Evolutionary conservation across 305 asterid species (phyloP).

Genomic region (Rubia balearica): DNA sequence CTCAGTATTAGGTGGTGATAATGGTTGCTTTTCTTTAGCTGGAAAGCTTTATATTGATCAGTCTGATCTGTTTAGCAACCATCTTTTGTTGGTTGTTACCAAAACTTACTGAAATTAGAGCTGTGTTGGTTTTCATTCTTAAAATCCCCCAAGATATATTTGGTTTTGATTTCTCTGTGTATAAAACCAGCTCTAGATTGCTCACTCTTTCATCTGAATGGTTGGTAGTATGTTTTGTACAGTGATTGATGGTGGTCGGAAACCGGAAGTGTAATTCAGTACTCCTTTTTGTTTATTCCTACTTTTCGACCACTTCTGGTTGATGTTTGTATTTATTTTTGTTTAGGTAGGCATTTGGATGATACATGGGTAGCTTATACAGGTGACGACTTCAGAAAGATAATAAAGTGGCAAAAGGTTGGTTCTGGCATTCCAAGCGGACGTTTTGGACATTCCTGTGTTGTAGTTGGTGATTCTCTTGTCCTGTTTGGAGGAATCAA

Average conservation of each 20-base stretch:
- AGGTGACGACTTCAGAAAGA: conserved; percentile 39
- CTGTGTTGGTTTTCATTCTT: neutral
- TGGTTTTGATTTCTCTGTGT: neutral
- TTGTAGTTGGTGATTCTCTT: conserved; percentile 44
- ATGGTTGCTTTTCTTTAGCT: neutral
- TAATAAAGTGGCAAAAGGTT: conserved; percentile 61
- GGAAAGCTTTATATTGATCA: neutral
- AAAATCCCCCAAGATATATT: neutral
- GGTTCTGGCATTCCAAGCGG: conserved; percentile 71
- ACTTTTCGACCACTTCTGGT: conserved; percentile 6
- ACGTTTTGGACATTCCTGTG: conserved; percentile 86
- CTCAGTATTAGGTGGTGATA: neutral
- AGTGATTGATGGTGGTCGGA: neutral
- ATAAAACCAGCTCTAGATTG: neutral
- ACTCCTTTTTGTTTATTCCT: neutral
- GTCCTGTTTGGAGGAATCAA: conserved; percentile 91
- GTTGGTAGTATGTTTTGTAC: neutral
- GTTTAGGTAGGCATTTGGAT: conserved; percentile 77
- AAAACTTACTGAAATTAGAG: neutral
- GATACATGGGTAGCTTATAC: conserved; percentile 81
- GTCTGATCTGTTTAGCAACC: neutral
- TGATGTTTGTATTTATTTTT: conserved; percentile 10
- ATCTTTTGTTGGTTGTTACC: neutral
- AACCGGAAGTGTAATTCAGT: neutral
- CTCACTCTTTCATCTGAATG: neutral